A percentile compares a stretch with the other conserved stretches of the same genome.
Evolutionary conservation across 495 filamentous ascomycete species (phyloP).

Genomic region (Xanthoparmelia taractica): DNA sequence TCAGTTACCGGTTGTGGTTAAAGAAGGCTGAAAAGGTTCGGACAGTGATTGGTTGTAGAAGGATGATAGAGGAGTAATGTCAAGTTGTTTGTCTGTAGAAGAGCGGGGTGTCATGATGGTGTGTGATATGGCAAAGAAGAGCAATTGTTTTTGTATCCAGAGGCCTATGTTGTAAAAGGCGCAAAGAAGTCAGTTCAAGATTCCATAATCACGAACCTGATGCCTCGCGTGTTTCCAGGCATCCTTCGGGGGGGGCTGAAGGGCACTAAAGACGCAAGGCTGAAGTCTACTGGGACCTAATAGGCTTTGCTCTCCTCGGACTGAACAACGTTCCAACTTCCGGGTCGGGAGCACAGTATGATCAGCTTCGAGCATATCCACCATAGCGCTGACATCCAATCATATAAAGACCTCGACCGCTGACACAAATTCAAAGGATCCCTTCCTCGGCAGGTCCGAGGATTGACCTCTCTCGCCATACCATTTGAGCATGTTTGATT

Average conservation of each 20-base stretch:
- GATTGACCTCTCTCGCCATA: neutral
- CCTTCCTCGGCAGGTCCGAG: neutral
- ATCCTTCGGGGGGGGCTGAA: neutral
- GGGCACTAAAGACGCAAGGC: neutral
- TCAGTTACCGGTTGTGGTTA: neutral
- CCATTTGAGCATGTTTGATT: neutral
- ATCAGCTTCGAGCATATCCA: too few relatives aligned
- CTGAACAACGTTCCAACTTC: neutral
- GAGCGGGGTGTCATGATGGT: neutral
- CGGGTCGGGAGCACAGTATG: neutral
- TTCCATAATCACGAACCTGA: neutral
- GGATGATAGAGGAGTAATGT: neutral
- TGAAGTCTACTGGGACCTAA: neutral
- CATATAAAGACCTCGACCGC: neutral
- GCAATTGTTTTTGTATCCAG: slow-evolving; percentile 4
- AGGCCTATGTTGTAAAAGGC: neutral
- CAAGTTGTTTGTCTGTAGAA: neutral
- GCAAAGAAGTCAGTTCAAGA: too few relatives aligned
- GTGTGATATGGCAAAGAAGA: neutral
- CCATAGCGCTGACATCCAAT: neutral
- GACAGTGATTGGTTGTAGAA: slow-evolving; percentile 2
- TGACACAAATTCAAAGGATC: too few relatives aligned
- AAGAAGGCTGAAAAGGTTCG: neutral
- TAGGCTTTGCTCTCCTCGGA: neutral
- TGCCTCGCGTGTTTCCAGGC: neutral